Percentiles rank a stretch among this genome's conserved stretches.
Evolutionary conservation across 495 filamentous ascomycete species (phyloP).

Genomic region (Daldinia grandis): DNA sequence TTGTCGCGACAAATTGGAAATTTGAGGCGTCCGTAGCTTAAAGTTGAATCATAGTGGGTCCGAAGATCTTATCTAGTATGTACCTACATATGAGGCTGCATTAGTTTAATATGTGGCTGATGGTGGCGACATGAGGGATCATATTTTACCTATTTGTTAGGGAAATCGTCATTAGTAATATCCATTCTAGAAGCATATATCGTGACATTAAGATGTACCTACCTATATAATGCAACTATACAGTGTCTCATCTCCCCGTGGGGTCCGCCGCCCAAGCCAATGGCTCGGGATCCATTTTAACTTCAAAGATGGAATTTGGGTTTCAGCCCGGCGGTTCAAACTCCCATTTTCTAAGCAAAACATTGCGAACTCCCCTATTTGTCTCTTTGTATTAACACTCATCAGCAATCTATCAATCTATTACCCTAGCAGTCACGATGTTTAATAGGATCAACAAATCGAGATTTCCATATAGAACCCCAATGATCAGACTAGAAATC

Average conservation of each 20-base stretch:
- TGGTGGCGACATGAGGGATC: neutral
- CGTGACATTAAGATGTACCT: neutral
- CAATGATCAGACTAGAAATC: too few relatives aligned
- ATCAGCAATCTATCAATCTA: too few relatives aligned
- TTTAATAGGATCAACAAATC: neutral
- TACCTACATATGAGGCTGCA: too few relatives aligned
- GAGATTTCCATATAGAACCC: neutral
- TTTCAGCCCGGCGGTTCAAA: constrained; percentile 10
- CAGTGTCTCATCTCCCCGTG: constrained; percentile 5
- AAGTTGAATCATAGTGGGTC: neutral
- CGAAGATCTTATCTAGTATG: neutral
- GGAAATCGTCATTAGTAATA: neutral
- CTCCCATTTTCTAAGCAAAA: neutral
- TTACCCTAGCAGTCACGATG: neutral
- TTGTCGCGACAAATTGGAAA: constrained; percentile 11
- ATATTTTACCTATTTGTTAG: too few relatives aligned
- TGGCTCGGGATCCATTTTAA: neutral
- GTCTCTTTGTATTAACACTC: neutral
- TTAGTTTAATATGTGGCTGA: neutral
- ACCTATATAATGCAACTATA: neutral
- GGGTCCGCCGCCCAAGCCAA: constrained; percentile 12
- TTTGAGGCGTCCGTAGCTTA: neutral
- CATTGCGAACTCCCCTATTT: neutral
- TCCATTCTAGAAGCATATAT: neutral
- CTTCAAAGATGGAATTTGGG: neutral